Evolutionary conservation across 2,329 filamentous ascomycete genomes (phyloP).

Genomic region (Pseudogymnoascus sp.): DNA sequence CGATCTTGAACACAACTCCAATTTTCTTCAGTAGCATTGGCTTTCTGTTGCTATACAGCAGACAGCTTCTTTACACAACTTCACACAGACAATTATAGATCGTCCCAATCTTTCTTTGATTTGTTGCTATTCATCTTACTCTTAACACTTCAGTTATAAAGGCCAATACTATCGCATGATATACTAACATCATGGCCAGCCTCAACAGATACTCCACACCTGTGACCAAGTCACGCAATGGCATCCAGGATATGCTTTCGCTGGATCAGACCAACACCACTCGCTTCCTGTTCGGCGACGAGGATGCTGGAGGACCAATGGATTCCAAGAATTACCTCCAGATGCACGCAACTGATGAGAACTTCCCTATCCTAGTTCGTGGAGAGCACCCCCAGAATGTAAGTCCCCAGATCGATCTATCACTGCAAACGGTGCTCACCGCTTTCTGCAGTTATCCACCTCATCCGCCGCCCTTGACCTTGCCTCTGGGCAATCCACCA

Average conservation of each 20-base stretch:
- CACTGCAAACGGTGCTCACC: slow-evolving; percentile 30
- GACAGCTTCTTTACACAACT: not conserved
- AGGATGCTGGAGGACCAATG: slow-evolving; percentile 47
- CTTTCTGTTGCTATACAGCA: not conserved
- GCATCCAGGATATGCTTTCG: slow-evolving; percentile 56
- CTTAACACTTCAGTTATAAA: slow-evolving; percentile 9
- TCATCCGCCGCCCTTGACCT: slow-evolving; percentile 77
- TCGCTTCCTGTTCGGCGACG: slow-evolving; percentile 79
- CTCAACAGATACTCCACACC: slow-evolving; percentile 93
- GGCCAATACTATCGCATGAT: slow-evolving; percentile 12
- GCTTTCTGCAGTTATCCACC: slow-evolving; percentile 60
- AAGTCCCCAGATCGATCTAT: slow-evolving; percentile 16
- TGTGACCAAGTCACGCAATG: slow-evolving; percentile 63
- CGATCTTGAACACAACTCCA: not conserved
- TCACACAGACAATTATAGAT: not conserved
- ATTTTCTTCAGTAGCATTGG: slow-evolving; percentile 16
- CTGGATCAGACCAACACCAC: slow-evolving; percentile 80
- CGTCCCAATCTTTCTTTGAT: slow-evolving; percentile 8
- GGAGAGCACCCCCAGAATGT: slow-evolving; percentile 33
- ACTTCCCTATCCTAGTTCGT: slow-evolving; percentile 76
- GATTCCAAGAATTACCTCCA: slow-evolving; percentile 64
- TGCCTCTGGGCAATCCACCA: slow-evolving; percentile 61
- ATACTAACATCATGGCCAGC: slow-evolving; percentile 40
- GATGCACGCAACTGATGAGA: slow-evolving; percentile 70
- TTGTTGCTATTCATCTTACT: slow-evolving; percentile 9